These are phyloP conservation scores for Botrytis paeoniae DNA, from an alignment of 2,329 filamentous ascomycete genomes.

Conservation along the genomic window DNA sequence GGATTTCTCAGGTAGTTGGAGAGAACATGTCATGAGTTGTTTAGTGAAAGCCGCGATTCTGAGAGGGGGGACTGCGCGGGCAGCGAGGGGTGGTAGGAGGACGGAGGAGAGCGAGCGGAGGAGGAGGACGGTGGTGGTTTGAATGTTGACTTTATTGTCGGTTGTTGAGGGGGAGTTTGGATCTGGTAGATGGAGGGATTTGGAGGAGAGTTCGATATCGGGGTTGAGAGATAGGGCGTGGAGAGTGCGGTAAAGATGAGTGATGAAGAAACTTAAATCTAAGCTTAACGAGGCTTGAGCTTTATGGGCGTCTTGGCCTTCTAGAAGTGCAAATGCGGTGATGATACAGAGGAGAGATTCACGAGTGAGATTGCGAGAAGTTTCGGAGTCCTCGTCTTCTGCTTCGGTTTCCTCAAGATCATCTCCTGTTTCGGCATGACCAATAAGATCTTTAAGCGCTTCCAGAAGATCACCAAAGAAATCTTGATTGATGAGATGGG, in stretches of 20 bases:
- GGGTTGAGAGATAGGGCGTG: conserved; percentile 75
- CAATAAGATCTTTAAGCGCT: conserved; percentile 88
- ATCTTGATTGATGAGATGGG: conserved; percentile 96
- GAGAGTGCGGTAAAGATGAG: conserved; percentile 85
- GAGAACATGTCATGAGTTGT: conserved; percentile 74
- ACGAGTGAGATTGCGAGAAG: conserved; percentile 71
- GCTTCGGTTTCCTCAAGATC: conserved; percentile 44
- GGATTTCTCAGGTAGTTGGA: conserved; percentile 91
- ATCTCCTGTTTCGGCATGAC: conserved; percentile 62
- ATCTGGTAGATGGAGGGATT: conserved; percentile 68
- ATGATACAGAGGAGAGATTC: conserved; percentile 92
- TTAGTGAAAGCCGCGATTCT: conserved; percentile 92
- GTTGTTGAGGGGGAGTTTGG: conserved; percentile 50
- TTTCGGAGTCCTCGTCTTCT: conserved; percentile 49
- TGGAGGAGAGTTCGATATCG: conserved; percentile 78
- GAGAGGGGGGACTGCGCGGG: conserved; percentile 73
- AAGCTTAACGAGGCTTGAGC: conserved; percentile 78
- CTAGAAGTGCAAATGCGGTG: conserved; percentile 92
- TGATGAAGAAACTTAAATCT: conserved; percentile 92
- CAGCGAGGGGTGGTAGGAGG: conserved; percentile 71
- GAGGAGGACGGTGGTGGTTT: conserved; percentile 90
- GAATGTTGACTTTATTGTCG: conserved; percentile 80
- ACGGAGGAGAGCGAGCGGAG: conserved; percentile 81
- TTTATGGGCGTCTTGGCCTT: conserved; percentile 88
- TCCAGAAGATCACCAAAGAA: conserved; percentile 97